Conservation (phyloP, 345 rosid genomes). For the Rhizophora apiculata region DNA sequence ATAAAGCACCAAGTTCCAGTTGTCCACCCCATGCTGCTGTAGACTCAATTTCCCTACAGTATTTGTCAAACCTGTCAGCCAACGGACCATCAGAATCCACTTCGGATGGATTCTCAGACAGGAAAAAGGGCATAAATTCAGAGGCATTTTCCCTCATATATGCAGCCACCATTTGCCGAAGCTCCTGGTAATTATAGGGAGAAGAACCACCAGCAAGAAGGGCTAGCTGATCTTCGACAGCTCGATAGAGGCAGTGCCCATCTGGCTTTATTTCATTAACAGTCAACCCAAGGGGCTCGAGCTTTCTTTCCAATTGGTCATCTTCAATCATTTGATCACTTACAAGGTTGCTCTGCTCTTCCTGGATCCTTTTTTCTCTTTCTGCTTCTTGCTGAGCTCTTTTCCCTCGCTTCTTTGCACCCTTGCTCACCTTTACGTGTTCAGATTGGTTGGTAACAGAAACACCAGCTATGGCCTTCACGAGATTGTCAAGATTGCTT, state of each 20-base stretch:
- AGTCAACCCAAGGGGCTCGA: slow-evolving; percentile 64
- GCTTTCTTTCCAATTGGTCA: slow-evolving; percentile 51
- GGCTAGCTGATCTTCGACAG: slow-evolving; percentile 82
- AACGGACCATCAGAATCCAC: slow-evolving; percentile 41
- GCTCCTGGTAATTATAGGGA: slow-evolving; percentile 57
- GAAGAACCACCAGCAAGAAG: slow-evolving; percentile 57
- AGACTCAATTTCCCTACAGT: slow-evolving; percentile 63
- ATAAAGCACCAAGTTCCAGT: slow-evolving; percentile 58
- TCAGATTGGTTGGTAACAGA: slow-evolving; percentile 57
- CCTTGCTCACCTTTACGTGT: slow-evolving; percentile 63
- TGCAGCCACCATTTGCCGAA: slow-evolving; percentile 75
- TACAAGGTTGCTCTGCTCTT: slow-evolving; percentile 72
- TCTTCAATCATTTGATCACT: slow-evolving; percentile 71
- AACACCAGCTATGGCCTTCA: slow-evolving; percentile 87
- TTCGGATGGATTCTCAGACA: slow-evolving; percentile 37
- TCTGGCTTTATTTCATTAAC: slow-evolving; percentile 83
- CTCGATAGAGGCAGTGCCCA: slow-evolving; percentile 91
- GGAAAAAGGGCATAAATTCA: slow-evolving; percentile 57
- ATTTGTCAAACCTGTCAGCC: slow-evolving; percentile 51
- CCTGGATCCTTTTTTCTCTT: slow-evolving; percentile 85
- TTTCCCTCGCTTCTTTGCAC: slow-evolving; percentile 73
- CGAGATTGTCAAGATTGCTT: slow-evolving; percentile 64
- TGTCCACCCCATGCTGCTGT: slow-evolving; percentile 76
- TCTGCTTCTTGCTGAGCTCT: slow-evolving; percentile 90
- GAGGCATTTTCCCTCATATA: slow-evolving; percentile 66